Base-by-base conservation (phyloP, 495 filamentous ascomycete genomes). In the Talaromyces thailandensis region DNA sequence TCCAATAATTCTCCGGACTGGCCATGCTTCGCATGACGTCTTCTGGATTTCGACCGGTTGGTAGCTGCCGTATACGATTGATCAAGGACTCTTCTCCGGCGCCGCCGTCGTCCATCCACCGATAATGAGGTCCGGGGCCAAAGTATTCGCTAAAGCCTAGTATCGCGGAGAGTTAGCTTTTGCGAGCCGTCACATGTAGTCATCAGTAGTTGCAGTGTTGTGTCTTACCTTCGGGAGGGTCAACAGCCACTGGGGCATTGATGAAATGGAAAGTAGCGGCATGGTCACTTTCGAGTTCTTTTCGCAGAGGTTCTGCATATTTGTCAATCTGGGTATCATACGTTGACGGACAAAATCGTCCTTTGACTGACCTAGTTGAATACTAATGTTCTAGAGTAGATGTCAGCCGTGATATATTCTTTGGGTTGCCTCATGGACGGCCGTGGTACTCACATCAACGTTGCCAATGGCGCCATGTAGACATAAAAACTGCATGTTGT, bases 61-160 rank as follows among this genome's bases (percentile, higher is more conserved):
- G 79, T 48, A 82, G 74, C 48, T 81, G 74, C 31, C 79, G 73
- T n/a, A 83, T 74, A 1, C 79, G 72, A 16, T 76, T 73, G 28
- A 84, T 71, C 56, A 78, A 71, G 24, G 79, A 80, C 58, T 77
- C 76, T 25, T 75, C 71, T 50, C 79, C 73, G 31, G 70, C 73
- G 29, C 72, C 70, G 23, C 69, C 68, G 51, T 77, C 74, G 63
- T 82, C 77, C 25, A 82, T 63, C 69, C 82, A 84, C 9, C 80
- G 76, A 66, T 75, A 82, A 45, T 81, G 73, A 6, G 80, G 81
- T 3, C 73, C 73, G n/a, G 75, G 62, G 4, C 81, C 80, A 56
- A 82, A 84, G 66, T 81, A 84, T 58, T 80, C 76, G 53, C 78
- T 72, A 67, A 81, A 82, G 0, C 79, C 80, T 23, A 60, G 21